Evolutionary conservation across 257 asterid species (phyloP), one percentile per base, ranked within the genome.

Genomic region (Linderniella brevidens): DNA sequence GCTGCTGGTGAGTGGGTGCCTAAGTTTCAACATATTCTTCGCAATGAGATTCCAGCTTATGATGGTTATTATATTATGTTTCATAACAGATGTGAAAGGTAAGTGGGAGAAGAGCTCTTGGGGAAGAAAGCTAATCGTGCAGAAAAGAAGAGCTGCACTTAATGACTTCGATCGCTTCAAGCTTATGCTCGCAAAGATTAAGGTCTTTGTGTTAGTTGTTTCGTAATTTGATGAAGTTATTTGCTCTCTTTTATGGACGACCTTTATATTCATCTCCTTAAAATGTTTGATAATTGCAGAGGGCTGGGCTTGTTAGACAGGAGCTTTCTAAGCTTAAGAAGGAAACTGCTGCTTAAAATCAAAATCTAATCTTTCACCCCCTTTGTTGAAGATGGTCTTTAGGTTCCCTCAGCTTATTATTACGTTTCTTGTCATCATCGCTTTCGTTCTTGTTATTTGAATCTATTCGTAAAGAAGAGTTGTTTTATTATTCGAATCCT

Each of bases 61-160:
- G 13, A 3, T 5, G 44, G 5, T 19, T 12, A 4, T 41, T 36
- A 7, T 17, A 13, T 1, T 25, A 2, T 25, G 32, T 41, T 32
- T 40, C 1, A 2, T 36, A 8, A 15, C 77, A 88, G 98, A 88
- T 80, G 95, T 88, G 39, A 84, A 78, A 67, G 74, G 66, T 37
- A 88, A 80, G 58, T 84, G 95, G 93, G 95, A 84, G 49, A 80
- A 64, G 62, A 80, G 95, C 56, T 78, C 95, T 10, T 88, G 97
- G 97, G 97, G 94, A 19, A 80, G 93, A 67, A 88, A 88, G 75
- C 68, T 88, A 51, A 77, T 78, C 57, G 98, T 88, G 18, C 98
- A 88, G 72, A 84, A 84, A 85, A 67, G 76, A 42, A 78, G 98
- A 38, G 90, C 94, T 18, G 19, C 75, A 18, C 74, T 88, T 15